These are phyloP conservation scores for Neurospora tetrasperma DNA, from an alignment of 495 filamentous ascomycete genomes.

Conservation along the genomic window DNA sequence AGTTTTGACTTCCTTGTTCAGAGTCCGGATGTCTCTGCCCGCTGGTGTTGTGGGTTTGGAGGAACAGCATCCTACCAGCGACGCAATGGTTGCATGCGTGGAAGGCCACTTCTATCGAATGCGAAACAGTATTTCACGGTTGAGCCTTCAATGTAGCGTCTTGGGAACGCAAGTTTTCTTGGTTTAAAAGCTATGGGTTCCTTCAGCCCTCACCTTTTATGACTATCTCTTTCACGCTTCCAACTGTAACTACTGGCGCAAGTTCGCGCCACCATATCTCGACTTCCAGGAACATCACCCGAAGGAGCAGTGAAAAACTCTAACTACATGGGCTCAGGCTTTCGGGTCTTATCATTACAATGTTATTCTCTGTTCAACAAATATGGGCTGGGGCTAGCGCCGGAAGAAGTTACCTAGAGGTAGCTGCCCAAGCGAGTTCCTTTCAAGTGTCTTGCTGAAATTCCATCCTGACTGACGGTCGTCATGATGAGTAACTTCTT, in stretches of 20 bases:
- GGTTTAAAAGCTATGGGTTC: background rate
- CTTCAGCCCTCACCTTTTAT: background rate
- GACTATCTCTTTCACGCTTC: background rate
- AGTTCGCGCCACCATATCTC: background rate
- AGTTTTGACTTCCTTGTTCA: background rate
- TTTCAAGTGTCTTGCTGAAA: background rate
- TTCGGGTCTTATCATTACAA: background rate
- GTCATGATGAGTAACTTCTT: background rate
- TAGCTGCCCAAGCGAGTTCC: background rate
- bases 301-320: background rate
- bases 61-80: background rate
- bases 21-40: background rate
- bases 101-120: background rate
- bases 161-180: background rate
- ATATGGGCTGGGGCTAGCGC: background rate
- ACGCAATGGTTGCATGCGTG: background rate
- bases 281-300: background rate
- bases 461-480: background rate
- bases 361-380: background rate
- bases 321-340: background rate
- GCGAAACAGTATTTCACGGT: background rate
- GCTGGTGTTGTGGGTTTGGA: background rate
- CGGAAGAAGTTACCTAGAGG: background rate
- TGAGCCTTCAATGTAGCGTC: background rate
- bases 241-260: background rate